These are phyloP conservation scores for Phanerochaete carnosa DNA, from an alignment of 768 basidiomycete genomes.

Conservation along the genomic window DNA sequence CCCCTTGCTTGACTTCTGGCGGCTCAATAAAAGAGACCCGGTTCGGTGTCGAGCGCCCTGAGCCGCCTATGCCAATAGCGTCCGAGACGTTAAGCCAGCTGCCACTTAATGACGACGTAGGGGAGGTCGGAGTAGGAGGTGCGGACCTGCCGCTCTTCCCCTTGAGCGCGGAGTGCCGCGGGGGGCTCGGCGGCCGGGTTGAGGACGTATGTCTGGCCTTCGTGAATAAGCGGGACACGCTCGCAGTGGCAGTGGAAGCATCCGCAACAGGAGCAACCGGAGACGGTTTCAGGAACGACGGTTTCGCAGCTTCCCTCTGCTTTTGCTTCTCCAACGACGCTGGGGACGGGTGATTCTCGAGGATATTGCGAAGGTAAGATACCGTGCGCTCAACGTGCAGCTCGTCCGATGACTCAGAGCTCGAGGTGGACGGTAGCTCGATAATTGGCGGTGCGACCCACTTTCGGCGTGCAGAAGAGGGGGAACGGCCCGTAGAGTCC, in stretches of 20 bases:
- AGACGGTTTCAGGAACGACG: constrained; percentile 44
- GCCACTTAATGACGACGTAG: constrained; percentile 30
- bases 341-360: constrained; percentile 32
- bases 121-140: constrained; percentile 30
- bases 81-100: constrained; percentile 19
- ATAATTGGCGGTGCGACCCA: constrained; percentile 50
- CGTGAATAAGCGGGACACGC: constrained; percentile 73
- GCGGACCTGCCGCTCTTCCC: constrained; percentile 25
- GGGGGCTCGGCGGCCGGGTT: constrained; percentile 60
- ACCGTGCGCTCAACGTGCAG: constrained; percentile 62
- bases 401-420: constrained; percentile 53
- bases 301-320: constrained; percentile 20
- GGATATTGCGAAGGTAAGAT: constrained; percentile 65
- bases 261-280: constrained; percentile 47
- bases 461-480: constrained; percentile 1
- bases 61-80: constrained; percentile 4
- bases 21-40: constrained; percentile 77
- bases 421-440: constrained; percentile 48
- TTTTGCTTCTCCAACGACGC: constrained; percentile 9
- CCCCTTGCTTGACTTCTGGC: constrained; percentile 48
- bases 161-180: constrained; percentile 47
- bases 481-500: background rate
- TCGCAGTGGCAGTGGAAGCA: constrained; percentile 77
- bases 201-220: constrained; percentile 57
- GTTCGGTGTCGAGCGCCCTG: constrained; percentile 55